phyloP scores from a whole-genome alignment of 2,329 filamentous ascomycete genomes.

The Dactylonectria macrodidyma region DNA sequence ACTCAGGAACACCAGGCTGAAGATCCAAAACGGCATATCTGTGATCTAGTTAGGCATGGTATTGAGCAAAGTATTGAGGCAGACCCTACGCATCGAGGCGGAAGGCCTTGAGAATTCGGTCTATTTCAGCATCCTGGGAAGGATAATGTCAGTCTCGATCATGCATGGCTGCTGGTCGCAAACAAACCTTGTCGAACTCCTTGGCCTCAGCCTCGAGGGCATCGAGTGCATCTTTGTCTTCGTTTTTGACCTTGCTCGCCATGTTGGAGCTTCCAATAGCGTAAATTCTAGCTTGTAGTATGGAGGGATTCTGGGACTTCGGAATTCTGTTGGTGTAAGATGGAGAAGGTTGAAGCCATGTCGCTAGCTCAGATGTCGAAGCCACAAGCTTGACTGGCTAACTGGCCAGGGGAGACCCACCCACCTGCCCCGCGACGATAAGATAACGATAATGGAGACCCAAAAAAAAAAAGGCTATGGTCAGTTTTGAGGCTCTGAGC shows the following conservation, averaged over 20 bases:
- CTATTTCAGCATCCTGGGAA: slow-evolving; percentile 91
- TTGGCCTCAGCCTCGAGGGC: slow-evolving; percentile 87
- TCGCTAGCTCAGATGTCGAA: slow-evolving; percentile 17
- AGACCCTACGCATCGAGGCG: slow-evolving; percentile 72
- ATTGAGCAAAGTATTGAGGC: not conserved
- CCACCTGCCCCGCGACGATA: slow-evolving; percentile 55
- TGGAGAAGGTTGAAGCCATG: slow-evolving; percentile 17
- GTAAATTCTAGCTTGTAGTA: not conserved
- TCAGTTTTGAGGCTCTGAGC: slow-evolving; percentile 29
- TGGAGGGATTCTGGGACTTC: not conserved
- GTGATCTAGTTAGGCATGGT: slow-evolving; percentile 22
- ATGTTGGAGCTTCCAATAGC: slow-evolving; percentile 45
- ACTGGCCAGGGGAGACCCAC: slow-evolving; percentile 35
- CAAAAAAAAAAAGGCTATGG: slow-evolving; percentile 51
- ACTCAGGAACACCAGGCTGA: slow-evolving; percentile 93
- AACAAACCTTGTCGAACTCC: slow-evolving; percentile 86
- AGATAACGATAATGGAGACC: slow-evolving; percentile 51
- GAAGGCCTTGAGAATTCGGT: slow-evolving; percentile 93
- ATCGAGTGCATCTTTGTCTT: slow-evolving; percentile 83
- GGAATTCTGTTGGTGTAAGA: slow-evolving; percentile 21
- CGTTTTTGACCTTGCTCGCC: slow-evolving; percentile 57
- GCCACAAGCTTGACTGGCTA: slow-evolving; percentile 28
- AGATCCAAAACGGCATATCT: slow-evolving; percentile 96
- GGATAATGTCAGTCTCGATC: slow-evolving; percentile 35
- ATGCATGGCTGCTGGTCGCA: slow-evolving; percentile 33